phyloP scores from a whole-genome alignment of 140 eudicot species.

The Ambrosia hybrid region DNA sequence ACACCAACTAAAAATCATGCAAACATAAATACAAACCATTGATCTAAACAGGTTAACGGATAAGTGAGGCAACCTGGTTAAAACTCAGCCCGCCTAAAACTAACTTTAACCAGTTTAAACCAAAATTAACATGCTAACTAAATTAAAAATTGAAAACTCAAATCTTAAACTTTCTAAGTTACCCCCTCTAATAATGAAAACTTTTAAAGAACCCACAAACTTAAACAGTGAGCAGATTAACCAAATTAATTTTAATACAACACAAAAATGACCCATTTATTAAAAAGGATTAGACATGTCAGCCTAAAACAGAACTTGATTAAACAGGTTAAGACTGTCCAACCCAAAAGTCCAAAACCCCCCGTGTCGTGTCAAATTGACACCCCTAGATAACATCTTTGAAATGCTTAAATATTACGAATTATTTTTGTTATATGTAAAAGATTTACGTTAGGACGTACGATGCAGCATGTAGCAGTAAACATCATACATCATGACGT shows the following conservation, averaged over 20 bases:
- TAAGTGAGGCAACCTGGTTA: not conserved
- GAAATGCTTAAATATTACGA: not conserved
- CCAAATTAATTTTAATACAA: not conserved
- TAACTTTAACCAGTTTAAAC: slow-evolving; percentile 3
- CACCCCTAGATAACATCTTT: slow-evolving; percentile 9
- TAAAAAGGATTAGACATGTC: not conserved
- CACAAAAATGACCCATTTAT: not conserved
- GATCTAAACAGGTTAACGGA: not conserved
- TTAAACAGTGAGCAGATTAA: not conserved
- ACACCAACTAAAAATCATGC: not conserved
- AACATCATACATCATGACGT: not conserved
- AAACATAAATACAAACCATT: not conserved
- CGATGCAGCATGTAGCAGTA: not conserved
- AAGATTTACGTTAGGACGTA: not conserved
- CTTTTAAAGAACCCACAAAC: not conserved
- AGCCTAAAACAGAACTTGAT: not conserved
- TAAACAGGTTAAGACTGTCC: not conserved
- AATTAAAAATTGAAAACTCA: not conserved
- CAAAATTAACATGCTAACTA: not conserved
- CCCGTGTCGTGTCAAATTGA: not conserved
- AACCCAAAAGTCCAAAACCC: not conserved
- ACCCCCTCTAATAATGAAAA: not conserved
- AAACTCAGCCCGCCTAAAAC: not conserved
- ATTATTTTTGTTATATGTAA: not conserved
- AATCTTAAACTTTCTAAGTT: not conserved